These are phyloP conservation scores for Alternaria burnsii DNA, from an alignment of 2,329 filamentous ascomycete species.

Conservation along the genomic window DNA sequence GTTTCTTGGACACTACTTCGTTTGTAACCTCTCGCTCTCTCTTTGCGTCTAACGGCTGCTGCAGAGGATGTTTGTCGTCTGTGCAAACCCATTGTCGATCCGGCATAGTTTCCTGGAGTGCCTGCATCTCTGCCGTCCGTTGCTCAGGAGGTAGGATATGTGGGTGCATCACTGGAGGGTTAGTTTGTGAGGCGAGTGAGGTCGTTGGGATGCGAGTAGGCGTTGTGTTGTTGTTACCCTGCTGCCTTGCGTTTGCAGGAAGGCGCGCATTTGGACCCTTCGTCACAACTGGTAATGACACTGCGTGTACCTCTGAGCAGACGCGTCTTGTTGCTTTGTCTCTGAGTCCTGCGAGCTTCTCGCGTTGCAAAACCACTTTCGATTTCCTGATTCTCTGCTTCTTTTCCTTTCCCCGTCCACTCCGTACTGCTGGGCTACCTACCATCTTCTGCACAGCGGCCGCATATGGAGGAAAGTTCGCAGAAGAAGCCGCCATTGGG, in stretches of 20 bases:
- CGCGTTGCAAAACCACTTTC: not conserved
- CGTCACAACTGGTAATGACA: not conserved
- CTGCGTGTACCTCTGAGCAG: not conserved
- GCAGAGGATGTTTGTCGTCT: not conserved
- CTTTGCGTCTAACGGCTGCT: not conserved
- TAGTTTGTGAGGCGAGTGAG: not conserved
- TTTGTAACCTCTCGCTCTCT: not conserved
- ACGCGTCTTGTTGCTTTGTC: not conserved
- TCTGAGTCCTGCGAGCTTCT: not conserved
- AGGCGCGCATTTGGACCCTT: not conserved
- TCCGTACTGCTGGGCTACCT: too few species aligned
- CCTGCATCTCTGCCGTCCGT: not conserved
- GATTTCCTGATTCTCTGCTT: not conserved
- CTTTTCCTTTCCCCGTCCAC: not conserved
- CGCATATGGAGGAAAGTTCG: too few species aligned
- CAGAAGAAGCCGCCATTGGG: not conserved
- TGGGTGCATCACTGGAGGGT: not conserved
- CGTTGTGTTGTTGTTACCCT: not conserved
- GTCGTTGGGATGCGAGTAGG: not conserved
- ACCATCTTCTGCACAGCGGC: not conserved
- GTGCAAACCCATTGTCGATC: not conserved
- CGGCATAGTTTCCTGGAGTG: not conserved
- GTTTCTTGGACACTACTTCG: not conserved
- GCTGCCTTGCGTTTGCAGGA: not conserved
- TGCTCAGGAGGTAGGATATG: not conserved